These are phyloP conservation scores for Eucalyptus caleyi DNA, from an alignment of 345 rosid genomes.

Conservation along the genomic window DNA sequence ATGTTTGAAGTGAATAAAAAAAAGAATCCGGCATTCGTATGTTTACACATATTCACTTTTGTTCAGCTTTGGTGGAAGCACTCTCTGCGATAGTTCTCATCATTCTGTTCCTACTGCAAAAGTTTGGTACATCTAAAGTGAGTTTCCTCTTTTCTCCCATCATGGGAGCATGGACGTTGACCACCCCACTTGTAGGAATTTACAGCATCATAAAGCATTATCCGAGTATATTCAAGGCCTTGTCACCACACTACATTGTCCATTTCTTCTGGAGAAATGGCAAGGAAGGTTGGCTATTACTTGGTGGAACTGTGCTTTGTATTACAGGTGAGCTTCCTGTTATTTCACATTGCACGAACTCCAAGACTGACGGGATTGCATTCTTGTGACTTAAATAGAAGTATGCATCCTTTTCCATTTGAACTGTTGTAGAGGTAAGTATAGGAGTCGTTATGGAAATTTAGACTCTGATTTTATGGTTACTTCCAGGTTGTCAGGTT, in stretches of 20 bases:
- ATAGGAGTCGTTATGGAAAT: not conserved
- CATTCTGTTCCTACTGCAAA: conserved; percentile 64
- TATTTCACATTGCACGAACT: not conserved
- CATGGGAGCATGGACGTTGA: conserved; percentile 72
- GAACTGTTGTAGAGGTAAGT: not conserved
- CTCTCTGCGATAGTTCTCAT: conserved; percentile 64
- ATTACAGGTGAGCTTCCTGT: conserved; percentile 44
- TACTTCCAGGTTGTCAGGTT: not conserved
- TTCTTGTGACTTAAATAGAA: not conserved
- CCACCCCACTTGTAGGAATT: conserved; percentile 64
- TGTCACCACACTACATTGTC: conserved; percentile 58
- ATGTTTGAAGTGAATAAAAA: not conserved
- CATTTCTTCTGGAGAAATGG: conserved; percentile 58
- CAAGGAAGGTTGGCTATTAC: conserved; percentile 61
- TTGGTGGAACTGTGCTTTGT: conserved; percentile 81
- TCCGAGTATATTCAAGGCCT: conserved; percentile 63
- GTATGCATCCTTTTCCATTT: not conserved
- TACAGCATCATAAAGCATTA: conserved; percentile 65
- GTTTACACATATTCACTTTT: not conserved
- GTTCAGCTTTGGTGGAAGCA: conserved; percentile 65
- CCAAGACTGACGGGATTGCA: not conserved
- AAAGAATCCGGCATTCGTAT: not conserved
- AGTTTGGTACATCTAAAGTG: conserved; percentile 71
- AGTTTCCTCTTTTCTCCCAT: conserved; percentile 84
- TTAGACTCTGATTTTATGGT: not conserved